Base-by-base conservation (phyloP, 2,329 filamentous ascomycete species). In the Hortaea werneckii region DNA sequence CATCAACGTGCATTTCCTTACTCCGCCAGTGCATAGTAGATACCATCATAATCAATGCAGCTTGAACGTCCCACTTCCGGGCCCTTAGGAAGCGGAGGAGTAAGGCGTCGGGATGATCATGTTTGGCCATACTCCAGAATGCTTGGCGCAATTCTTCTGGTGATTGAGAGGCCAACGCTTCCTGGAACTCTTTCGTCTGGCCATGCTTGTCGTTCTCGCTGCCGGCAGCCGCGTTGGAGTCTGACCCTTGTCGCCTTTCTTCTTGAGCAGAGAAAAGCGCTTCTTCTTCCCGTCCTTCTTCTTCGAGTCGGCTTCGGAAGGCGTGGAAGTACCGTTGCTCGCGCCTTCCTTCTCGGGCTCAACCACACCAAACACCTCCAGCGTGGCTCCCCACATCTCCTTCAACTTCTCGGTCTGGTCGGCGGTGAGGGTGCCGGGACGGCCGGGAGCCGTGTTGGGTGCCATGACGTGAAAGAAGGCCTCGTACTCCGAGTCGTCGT, bases 51-150 rank as follows among this genome's bases (percentile, higher is more conserved):
- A 95, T 77, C 27, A 96, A 74, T 4, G 92, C 92, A 63, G 87
- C 88, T 43, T 95, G 83, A 12, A 95, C 81, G 61, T 98, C 87
- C 92, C 92, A 98, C 67, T 94, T 94, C 40, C 88, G 77, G n/a
- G 88, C 88, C 43, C 88, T 76, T 46, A 95, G 71, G 65, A 94
- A 95, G 37, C 88, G 80, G 47, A 95, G 69, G 11, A 90, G 69
- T 12, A 94, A 71, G 2, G 83, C 84, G 67, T 98, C 92, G 0
- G 92, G 92, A 62, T 96, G 80, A 61, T 98, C 92, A 58, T 92
- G 83, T 71, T 96, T 98, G 48, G 90, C 79, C 87, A 95, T 94
- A 54, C 72, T 77, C 92, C 92, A 96, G 61, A 96, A 85, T 0
- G 88, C 82, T 11, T 75, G 73, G 43, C 88, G 80, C 53, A 98